Base-by-base conservation (phyloP, 2,329 filamentous ascomycete genomes). In the Zymoseptoria crescenta region DNA sequence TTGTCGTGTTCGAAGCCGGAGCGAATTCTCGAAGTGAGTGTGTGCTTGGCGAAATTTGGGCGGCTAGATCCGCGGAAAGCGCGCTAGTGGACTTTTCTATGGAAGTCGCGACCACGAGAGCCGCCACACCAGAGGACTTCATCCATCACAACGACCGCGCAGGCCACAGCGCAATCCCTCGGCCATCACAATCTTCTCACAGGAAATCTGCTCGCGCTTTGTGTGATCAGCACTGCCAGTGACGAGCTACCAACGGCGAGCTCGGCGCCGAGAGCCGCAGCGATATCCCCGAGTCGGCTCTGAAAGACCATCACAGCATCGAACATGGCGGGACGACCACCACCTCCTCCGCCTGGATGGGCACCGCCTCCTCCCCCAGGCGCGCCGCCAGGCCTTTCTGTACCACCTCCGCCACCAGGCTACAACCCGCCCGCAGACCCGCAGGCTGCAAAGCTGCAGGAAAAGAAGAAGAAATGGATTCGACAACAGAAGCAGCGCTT, bases 381-480 rank as follows among this genome's bases (percentile, higher is more conserved):
- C 58, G 73, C 77, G 53, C 81, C 85, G 57, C 84, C 85, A 29
- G 75, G 74, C 20, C 71, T 74, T 10, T 70, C 70, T 54, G 69
- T 72, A 3, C 67, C 88, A 56, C 91, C 92, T 63, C 91, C 91
- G 56, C 91, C 92, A 24, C 91, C 91, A 27, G 91, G 91, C 49
- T 95, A 91, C 74, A 86, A 86, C 64, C 91, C 91, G 50, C 84
- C 87, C 24, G 82, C 86, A 66, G 87, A 97, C 72, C 87, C 91
- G 51, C 89, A 92, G 65, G 82, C 90, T 70, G 91, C 91, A 56
- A 99, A 99, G 78, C 96, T 96, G 71, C 90, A 92, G 59, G 90
- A 96, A 76, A 99, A 97, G 83, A 99, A 97, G 83, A 96, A 91
- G 74, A 92, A 96, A 86, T 99, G 95, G 95, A 81, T 97, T 69